phyloP scores from a whole-genome alignment of 1,284 basidiomycete genomes.

The Sphagnurus paluster region DNA sequence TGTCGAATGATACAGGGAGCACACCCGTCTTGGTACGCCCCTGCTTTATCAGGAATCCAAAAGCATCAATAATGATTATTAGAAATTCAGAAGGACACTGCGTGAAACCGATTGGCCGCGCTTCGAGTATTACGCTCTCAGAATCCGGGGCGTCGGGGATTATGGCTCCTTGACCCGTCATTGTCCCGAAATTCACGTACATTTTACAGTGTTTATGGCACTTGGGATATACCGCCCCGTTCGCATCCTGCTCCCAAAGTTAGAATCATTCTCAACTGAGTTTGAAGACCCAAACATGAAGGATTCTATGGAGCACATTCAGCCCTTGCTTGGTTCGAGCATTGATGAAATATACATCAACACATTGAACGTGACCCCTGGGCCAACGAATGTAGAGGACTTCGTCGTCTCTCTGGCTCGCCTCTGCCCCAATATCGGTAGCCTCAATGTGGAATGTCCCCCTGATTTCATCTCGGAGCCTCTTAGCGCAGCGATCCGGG shows the following conservation, averaged over 20 bases:
- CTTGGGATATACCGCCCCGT: constrained; percentile 1
- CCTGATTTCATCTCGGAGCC: not conserved
- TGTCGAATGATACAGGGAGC: not conserved
- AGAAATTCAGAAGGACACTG: not conserved
- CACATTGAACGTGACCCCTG: not conserved
- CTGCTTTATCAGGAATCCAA: not conserved
- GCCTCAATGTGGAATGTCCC: not conserved
- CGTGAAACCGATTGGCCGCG: not conserved
- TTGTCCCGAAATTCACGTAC: not conserved
- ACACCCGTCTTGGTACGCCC: not conserved
- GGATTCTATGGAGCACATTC: not conserved
- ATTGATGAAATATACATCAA: not conserved
- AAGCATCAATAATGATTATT: not conserved
- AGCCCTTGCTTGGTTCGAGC: not conserved
- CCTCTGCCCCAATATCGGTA: not conserved
- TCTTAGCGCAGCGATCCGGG: not conserved
- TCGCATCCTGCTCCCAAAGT: not conserved
- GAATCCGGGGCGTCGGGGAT: not conserved
- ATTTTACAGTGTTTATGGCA: constrained; percentile 2
- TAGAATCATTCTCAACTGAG: not conserved
- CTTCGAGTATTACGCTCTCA: constrained; percentile 7
- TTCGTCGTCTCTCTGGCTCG: not conserved
- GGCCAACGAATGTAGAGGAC: not conserved
- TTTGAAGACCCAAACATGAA: not conserved
- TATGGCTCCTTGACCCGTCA: not conserved